A percentile compares a stretch with the other conserved stretches of the same genome.
Conservation (phyloP, 306 rosid species). For the Mimosa bimucronata region DNA sequence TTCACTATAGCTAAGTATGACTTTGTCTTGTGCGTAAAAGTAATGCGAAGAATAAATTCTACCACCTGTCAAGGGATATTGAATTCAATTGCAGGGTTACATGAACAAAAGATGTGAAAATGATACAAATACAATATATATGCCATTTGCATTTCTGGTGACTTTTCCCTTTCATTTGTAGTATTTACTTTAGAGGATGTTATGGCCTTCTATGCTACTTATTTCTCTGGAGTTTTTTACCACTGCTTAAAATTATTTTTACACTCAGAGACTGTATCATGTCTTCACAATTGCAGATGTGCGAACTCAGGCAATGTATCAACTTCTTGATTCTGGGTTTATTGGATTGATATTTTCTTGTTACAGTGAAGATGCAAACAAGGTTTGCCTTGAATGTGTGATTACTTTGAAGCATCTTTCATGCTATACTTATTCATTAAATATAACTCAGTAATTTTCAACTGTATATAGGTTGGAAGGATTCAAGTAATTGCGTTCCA, state of each 20-base stretch:
- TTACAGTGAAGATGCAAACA: constrained; percentile 85
- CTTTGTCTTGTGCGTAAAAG: not conserved
- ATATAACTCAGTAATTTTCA: constrained; percentile 24
- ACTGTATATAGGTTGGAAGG: constrained; percentile 75
- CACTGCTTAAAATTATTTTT: not conserved
- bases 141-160: not conserved
- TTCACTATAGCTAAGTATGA: constrained; percentile 2
- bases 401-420: constrained; percentile 18
- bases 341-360: constrained; percentile 96
- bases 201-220: not conserved
- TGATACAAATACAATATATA: not conserved
- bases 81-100: constrained; percentile 25
- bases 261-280: not conserved
- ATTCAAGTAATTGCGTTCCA: constrained; percentile 99
- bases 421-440: constrained; percentile 31
- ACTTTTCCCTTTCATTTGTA: not conserved
- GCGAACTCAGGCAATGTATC: constrained; percentile 93
- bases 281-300: constrained; percentile 62
- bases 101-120: not conserved
- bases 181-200: not conserved
- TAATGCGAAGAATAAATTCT: not conserved
- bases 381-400: constrained; percentile 57
- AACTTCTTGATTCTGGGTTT: constrained; percentile 97
- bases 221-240: not conserved
- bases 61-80: constrained; percentile 8